Evolutionary conservation across 2,329 filamentous ascomycete genomes (phyloP).

Genomic region (Penicillium carneum): DNA sequence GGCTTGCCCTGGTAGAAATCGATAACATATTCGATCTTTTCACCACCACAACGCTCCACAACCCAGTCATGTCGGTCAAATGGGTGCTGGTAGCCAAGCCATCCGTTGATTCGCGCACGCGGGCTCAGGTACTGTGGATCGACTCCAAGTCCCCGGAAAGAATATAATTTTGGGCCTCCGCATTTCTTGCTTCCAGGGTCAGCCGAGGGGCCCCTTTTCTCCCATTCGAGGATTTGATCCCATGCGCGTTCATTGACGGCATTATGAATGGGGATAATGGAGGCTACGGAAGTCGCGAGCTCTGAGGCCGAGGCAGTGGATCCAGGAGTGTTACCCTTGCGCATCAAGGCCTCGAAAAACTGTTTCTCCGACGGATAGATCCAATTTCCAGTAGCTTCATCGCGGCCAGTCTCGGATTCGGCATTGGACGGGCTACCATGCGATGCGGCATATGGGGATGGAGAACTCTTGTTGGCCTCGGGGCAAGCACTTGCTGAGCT

Average conservation of each 20-base stretch:
- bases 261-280: conserved; percentile 96
- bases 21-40: conserved; percentile 89
- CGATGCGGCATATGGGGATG: conserved; percentile 43
- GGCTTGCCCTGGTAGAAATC: conserved; percentile 88
- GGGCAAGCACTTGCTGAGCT: conserved; percentile 30
- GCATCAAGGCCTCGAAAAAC: conserved; percentile 96
- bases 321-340: conserved; percentile 80
- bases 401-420: conserved; percentile 77
- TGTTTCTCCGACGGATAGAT: conserved; percentile 95
- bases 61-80: conserved; percentile 99
- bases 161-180: conserved; percentile 80
- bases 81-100: conserved; percentile 86
- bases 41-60: conserved; percentile 81
- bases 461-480: conserved; percentile 33
- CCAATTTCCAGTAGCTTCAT: conserved; percentile 81
- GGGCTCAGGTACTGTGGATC: conserved; percentile 72
- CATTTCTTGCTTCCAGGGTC: conserved; percentile 69
- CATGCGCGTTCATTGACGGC: conserved; percentile 97
- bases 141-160: conserved; percentile 72
- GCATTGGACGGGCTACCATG: conserved; percentile 68
- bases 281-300: conserved; percentile 77
- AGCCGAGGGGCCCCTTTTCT: conserved; percentile 67
- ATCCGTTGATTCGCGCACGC: conserved; percentile 78
- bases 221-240: conserved; percentile 90
- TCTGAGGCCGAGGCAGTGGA: conserved; percentile 51